Base-by-base conservation (phyloP, 345 rosid genomes). In the Lepidium africanum region DNA sequence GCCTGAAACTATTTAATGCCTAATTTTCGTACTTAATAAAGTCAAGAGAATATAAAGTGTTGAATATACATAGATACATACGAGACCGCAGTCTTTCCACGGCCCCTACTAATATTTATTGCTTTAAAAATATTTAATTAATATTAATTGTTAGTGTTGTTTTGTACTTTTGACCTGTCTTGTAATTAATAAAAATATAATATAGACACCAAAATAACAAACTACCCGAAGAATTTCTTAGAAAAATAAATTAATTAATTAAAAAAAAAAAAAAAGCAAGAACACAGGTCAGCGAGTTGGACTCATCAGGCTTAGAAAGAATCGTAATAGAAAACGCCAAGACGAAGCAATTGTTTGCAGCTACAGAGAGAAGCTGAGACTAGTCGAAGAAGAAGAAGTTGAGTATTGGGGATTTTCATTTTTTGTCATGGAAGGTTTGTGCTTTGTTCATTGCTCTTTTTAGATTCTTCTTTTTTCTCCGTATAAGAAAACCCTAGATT, bases 111-210 rank as follows among this genome's bases (percentile, higher is more conserved):
- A 73, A 50, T 65, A 21, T 39, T 47, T 33, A 41, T 50, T 14
- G 9, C 10, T 58, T 58, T 21, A 21, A 21, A 21, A 1, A 21
- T 21, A 21, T 21, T 21, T 21, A 21, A 21, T 21, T 21, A 21
- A 21, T 21, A 50, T 58, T 51, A 39, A 39, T 65, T 23, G 56
- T 41, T 35, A 51, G 67, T 21, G 23, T 21, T 61, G 72, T 67
- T 75, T 75, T 16, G 70, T 75, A 62, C 78, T 75, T 68, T 75
- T 75, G 78, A 75, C 74, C 74, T 75, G 78, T 68, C 74, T 74
- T 68, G 53, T 47, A 67, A 67, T 73, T 15, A 25, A 48, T 38
- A 54, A 46, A 5, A n/a, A n/a, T n/a, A n/a, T n/a, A n/a, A n/a
- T 13, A 63, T 48, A 37, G 11, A 42, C 8, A 71, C 69, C 50